Conservation (phyloP, 2,329 filamentous ascomycete genomes). For the Calonectria hawksworthii region DNA sequence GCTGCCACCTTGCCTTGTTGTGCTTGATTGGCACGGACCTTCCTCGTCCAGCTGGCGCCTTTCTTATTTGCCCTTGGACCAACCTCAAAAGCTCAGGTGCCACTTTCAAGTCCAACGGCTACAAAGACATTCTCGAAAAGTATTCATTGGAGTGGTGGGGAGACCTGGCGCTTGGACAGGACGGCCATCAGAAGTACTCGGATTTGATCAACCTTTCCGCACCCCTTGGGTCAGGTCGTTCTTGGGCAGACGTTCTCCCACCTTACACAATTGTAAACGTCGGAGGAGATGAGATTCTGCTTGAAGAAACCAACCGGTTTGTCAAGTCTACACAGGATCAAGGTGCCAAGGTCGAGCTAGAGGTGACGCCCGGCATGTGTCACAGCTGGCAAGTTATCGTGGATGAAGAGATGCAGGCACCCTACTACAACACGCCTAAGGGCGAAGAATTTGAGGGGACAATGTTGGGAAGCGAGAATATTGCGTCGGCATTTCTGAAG, state of each 20-base stretch:
- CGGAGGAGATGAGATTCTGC: background rate
- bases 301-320: background rate
- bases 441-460: background rate
- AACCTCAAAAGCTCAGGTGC: constrained; percentile 4
- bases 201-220: background rate
- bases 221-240: background rate
- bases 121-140: background rate
- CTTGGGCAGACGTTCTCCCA: background rate
- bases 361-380: constrained; percentile 1
- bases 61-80: background rate
- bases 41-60: background rate
- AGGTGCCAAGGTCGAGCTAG: background rate
- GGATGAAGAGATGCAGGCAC: background rate
- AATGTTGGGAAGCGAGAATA: background rate
- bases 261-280: background rate
- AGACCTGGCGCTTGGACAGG: background rate
- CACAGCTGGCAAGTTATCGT: constrained; percentile 6
- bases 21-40: background rate
- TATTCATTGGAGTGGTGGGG: constrained; percentile 3
- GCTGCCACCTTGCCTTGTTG: background rate
- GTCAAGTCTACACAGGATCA: background rate
- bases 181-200: background rate
- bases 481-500: background rate
- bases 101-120: background rate
- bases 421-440: background rate